phyloP scores from a whole-genome alignment of 2,329 filamentous ascomycete genomes.

The Scytalidium sp. region DNA sequence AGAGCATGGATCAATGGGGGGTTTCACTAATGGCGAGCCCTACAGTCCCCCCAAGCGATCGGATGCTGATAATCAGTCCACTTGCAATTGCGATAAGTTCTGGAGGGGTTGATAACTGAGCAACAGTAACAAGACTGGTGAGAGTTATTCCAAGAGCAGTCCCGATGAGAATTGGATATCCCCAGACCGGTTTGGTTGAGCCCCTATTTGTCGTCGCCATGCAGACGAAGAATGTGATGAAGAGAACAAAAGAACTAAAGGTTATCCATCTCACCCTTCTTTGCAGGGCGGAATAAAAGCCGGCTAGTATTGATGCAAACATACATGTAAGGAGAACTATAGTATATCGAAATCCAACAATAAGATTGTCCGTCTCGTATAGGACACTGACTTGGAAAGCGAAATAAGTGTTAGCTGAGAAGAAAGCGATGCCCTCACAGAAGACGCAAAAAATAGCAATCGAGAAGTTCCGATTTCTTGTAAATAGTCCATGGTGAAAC shows the following conservation, averaged over 20 bases:
- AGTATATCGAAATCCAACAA: constrained; percentile 29
- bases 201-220: constrained; percentile 31
- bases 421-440: constrained; percentile 34
- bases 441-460: constrained; percentile 32
- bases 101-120: constrained; percentile 34
- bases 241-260: constrained; percentile 23
- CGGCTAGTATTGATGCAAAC: constrained; percentile 27
- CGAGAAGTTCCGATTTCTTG: constrained; percentile 30
- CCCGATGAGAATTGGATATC: constrained; percentile 34
- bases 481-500: constrained; percentile 37
- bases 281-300: constrained; percentile 11
- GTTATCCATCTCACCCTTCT: constrained; percentile 26
- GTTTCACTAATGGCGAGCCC: constrained; percentile 41
- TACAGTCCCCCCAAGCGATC: constrained; percentile 44
- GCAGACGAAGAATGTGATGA: constrained; percentile 31
- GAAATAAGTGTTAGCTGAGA: constrained; percentile 37
- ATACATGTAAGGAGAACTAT: constrained; percentile 28
- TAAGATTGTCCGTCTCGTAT: constrained; percentile 31
- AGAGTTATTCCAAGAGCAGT: constrained; percentile 32
- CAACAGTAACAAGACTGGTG: constrained; percentile 32
- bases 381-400: constrained; percentile 32
- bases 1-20: background rate
- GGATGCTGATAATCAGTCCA: constrained; percentile 33
- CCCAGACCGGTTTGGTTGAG: constrained; percentile 29
- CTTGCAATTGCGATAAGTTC: constrained; percentile 31